Conservation (phyloP, 1,284 basidiomycete species). For the Ganoderma multipileum region DNA sequence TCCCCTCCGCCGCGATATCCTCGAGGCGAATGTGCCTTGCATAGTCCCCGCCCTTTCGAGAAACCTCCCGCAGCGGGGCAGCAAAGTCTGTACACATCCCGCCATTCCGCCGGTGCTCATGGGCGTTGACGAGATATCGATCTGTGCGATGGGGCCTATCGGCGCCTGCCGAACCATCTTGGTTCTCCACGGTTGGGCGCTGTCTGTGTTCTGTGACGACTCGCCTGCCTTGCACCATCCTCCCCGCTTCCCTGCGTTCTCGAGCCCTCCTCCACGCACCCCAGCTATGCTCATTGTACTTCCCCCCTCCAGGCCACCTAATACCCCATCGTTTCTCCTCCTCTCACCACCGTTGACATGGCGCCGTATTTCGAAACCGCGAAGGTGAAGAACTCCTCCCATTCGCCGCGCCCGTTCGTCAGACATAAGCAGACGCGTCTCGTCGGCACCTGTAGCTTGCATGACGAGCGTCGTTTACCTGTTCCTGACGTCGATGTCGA, state of each 20-base stretch:
- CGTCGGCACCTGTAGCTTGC: slow-evolving; percentile 26
- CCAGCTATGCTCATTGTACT: slow-evolving; percentile 2
- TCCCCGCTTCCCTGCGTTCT: slow-evolving; percentile 1
- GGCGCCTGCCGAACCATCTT: slow-evolving; percentile 20
- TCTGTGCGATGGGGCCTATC: slow-evolving; percentile 29
- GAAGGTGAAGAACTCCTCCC: slow-evolving; percentile 52
- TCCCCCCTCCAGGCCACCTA: not conserved
- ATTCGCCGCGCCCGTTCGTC: slow-evolving; percentile 22
- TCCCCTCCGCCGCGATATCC: not conserved
- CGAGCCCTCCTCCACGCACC: slow-evolving; percentile 11
- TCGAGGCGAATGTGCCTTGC: not conserved
- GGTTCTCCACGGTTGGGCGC: not conserved
- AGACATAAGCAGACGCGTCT: slow-evolving; percentile 20
- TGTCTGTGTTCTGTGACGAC: not conserved
- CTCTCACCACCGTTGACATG: slow-evolving; percentile 41
- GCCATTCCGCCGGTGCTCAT: slow-evolving; percentile 24
- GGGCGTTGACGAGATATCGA: slow-evolving; percentile 31
- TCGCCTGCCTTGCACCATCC: not conserved
- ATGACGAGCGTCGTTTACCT: slow-evolving; percentile 11
- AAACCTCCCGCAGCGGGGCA: not conserved
- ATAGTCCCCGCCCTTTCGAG: not conserved
- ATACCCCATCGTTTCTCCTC: not conserved
- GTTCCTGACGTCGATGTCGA: slow-evolving; percentile 5
- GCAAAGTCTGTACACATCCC: not conserved
- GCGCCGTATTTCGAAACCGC: slow-evolving; percentile 85